Evolutionary conservation across 1,139 yeast genomes (phyloP).

Genomic region (Debaryomyces fabryi): DNA sequence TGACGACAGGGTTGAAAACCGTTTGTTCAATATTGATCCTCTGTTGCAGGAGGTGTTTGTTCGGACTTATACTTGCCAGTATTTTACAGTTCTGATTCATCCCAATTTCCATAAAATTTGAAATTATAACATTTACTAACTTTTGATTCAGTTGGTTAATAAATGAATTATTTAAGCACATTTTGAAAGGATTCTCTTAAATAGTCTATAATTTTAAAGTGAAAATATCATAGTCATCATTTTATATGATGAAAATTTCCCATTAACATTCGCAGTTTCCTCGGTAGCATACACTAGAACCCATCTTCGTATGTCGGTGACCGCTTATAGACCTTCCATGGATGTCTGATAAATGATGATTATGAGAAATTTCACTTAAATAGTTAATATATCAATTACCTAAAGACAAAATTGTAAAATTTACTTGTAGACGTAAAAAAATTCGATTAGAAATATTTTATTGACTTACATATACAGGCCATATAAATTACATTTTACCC

Average conservation of each 20-base stretch:
- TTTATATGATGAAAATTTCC: constrained; percentile 71
- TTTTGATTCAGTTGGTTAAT: constrained; percentile 9
- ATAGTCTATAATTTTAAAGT: not conserved
- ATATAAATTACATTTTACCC: constrained; percentile 30
- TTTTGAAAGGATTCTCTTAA: constrained; percentile 18
- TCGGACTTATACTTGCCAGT: constrained; percentile 85
- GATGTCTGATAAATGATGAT: constrained; percentile 53
- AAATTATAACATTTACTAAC: constrained; percentile 8
- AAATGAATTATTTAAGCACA: constrained; percentile 25
- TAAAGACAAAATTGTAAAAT: not conserved
- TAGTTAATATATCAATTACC: not conserved
- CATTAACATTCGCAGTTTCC: constrained; percentile 91
- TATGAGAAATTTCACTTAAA: constrained; percentile 1
- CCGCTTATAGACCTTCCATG: constrained; percentile 75
- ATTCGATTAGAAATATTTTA: not conserved
- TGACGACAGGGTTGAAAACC: constrained; percentile 80
- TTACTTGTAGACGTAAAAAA: not conserved
- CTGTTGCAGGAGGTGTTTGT: constrained; percentile 41
- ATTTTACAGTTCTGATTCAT: constrained; percentile 69
- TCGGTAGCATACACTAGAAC: constrained; percentile 85
- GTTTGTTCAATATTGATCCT: constrained; percentile 42
- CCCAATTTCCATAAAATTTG: constrained; percentile 12
- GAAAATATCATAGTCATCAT: constrained; percentile 3
- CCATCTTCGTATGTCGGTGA: constrained; percentile 83
- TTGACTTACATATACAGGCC: not conserved